Evolutionary conservation across 208 protist species (phyloP).

Genomic region (Trypanosomatidae sp.): DNA sequence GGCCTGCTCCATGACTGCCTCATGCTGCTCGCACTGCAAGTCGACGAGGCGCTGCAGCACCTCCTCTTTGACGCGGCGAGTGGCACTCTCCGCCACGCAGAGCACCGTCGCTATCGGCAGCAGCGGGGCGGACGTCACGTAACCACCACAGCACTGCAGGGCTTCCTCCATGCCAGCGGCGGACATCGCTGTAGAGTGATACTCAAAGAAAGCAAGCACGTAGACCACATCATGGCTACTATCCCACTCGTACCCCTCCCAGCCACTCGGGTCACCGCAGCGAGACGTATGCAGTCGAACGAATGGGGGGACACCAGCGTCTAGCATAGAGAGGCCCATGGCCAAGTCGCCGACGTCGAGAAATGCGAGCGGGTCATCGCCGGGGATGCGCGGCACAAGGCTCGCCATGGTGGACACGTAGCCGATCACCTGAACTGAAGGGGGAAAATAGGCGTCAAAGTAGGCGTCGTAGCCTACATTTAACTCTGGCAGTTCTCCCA

Average conservation of each 20-base stretch:
- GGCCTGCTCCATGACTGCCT: conserved; percentile 26
- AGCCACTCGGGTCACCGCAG: conserved; percentile 29
- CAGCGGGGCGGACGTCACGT: conserved; percentile 60
- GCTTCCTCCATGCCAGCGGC: conserved; percentile 13
- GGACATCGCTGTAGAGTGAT: conserved; percentile 41
- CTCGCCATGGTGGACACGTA: conserved; percentile 84
- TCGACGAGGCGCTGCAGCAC: conserved; percentile 73
- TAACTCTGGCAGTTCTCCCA: conserved; percentile 65
- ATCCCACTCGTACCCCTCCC: conserved; percentile 65
- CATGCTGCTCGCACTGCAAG: conserved; percentile 72
- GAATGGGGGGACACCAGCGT: conserved; percentile 78
- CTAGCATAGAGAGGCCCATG: conserved; percentile 81
- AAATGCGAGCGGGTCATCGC: conserved; percentile 50
- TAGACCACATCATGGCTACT: conserved; percentile 39
- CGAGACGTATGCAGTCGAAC: conserved; percentile 63
- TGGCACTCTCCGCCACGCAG: conserved; percentile 43
- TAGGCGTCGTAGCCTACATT: conserved; percentile 88
- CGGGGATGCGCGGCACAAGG: conserved; percentile 47
- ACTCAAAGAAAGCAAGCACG: conserved; percentile 78
- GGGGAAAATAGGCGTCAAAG: conserved; percentile 74
- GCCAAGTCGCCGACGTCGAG: conserved; percentile 78
- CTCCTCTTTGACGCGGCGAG: conserved; percentile 57
- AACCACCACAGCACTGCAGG: conserved; percentile 71
- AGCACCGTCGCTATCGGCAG: conserved; percentile 80
- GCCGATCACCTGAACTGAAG: conserved; percentile 70